These are phyloP conservation scores for Spencermartinsiella ligniputridi DNA, from an alignment of 1,139 yeast species.

Conservation along the genomic window DNA sequence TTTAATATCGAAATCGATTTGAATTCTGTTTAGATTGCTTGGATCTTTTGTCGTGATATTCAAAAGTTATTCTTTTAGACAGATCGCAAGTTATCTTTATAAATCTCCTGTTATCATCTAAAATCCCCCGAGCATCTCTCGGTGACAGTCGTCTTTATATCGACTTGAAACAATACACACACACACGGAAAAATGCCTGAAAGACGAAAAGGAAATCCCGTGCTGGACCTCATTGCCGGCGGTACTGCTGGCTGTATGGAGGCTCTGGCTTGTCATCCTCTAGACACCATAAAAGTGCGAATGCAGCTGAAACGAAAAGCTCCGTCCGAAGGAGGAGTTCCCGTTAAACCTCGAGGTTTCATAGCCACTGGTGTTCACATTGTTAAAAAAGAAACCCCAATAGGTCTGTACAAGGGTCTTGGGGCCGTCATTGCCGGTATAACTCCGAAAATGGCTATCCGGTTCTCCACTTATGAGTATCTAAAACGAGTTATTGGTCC, in stretches of 20 bases:
- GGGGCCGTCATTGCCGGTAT: conserved; percentile 98
- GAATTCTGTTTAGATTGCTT: too few species aligned
- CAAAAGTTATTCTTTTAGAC: too few species aligned
- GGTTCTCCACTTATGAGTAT: conserved; percentile 90
- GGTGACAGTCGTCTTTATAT: background rate
- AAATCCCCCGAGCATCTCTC: background rate
- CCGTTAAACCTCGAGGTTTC: conserved; percentile 58
- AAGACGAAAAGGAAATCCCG: conserved; percentile 41
- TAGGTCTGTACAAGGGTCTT: conserved; percentile 89
- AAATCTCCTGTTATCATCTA: too few species aligned
- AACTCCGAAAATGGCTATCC: conserved; percentile 96
- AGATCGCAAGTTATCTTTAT: too few species aligned
- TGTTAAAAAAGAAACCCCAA: conserved; percentile 72
- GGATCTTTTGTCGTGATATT: too few species aligned
- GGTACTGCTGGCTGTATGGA: conserved; percentile 97
- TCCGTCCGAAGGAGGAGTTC: conserved; percentile 25
- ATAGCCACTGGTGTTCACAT: conserved; percentile 75
- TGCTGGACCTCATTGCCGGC: conserved; percentile 85
- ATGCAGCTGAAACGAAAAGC: conserved; percentile 70
- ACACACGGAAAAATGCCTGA: conserved; percentile 21
- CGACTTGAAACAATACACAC: background rate
- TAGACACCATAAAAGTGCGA: conserved; percentile 87
- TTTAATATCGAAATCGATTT: too few species aligned
- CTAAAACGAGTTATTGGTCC: conserved; percentile 67
- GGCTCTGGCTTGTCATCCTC: conserved; percentile 94